A percentile compares a stretch with the other conserved stretches of the same genome.
These are phyloP conservation scores for Wallacemonas sp. DNA, from an alignment of 208 protist species.

Conservation along the genomic window DNA sequence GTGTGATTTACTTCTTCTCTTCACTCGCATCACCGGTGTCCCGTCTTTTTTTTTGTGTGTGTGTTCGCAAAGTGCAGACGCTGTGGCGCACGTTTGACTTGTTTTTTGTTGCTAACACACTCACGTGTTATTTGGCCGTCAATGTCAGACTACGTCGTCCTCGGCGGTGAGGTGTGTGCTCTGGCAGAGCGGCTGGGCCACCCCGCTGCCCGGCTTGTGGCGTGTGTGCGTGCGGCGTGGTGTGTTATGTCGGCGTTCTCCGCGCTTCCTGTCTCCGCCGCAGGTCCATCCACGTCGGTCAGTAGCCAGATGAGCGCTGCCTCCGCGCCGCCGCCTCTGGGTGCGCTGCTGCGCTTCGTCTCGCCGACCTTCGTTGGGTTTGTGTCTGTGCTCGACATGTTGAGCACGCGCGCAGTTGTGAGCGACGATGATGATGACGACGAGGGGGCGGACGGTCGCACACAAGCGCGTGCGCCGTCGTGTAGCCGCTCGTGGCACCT, in stretches of 20 bases:
- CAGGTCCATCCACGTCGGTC: too few species aligned
- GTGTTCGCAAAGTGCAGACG: too few species aligned
- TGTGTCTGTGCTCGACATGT: neutral
- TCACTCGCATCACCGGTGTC: too few species aligned
- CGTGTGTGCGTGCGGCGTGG: constrained; percentile 4
- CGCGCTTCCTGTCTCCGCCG: neutral
- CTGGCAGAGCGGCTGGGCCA: neutral
- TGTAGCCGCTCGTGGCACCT: too few species aligned
- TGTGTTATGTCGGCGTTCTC: neutral
- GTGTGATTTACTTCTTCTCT: too few species aligned
- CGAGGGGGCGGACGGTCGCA: neutral
- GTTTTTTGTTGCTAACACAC: constrained; percentile 1
- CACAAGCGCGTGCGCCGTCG: too few species aligned
- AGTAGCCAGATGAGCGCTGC: too few species aligned
- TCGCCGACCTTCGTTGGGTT: neutral
- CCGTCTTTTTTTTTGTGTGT: neutral
- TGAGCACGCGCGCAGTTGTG: neutral
- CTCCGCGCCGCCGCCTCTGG: too few species aligned
- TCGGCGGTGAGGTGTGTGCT: neutral
- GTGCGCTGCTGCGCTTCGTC: neutral
- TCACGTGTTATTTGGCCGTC: constrained; percentile 17
- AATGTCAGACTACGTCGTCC: neutral
- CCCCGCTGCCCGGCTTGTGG: neutral
- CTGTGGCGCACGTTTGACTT: neutral
- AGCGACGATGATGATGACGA: neutral